phyloP scores from a whole-genome alignment of 495 filamentous ascomycete genomes.

The Tuber indicum region DNA sequence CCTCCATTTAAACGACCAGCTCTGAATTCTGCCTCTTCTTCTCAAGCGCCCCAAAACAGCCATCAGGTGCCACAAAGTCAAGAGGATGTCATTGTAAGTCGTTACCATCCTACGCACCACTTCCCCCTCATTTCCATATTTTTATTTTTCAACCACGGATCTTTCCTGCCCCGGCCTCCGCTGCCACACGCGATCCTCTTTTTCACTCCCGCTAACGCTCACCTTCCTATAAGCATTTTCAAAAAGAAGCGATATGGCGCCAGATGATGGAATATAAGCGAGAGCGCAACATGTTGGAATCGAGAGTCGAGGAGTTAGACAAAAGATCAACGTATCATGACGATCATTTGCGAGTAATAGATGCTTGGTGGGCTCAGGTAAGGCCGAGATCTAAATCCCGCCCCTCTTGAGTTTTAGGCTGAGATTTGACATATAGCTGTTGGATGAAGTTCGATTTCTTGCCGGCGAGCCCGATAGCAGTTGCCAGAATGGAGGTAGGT shows the following conservation, averaged over 20 bases:
- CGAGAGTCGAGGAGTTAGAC: constrained; percentile 64
- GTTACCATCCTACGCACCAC: constrained; percentile 12
- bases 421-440: constrained; percentile 54
- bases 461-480: constrained; percentile 48
- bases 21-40: constrained; percentile 38
- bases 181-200: background rate
- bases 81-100: constrained; percentile 43
- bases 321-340: constrained; percentile 74
- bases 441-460: constrained; percentile 77
- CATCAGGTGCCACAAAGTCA: constrained; percentile 42
- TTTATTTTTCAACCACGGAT: background rate
- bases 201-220: constrained; percentile 25
- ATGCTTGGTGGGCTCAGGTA: constrained; percentile 90
- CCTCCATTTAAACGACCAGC: constrained; percentile 42
- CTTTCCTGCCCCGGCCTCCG: background rate
- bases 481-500: constrained; percentile 54
- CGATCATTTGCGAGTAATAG: constrained; percentile 81
- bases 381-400: constrained; percentile 29
- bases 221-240: constrained; percentile 61
- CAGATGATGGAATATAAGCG: constrained; percentile 97
- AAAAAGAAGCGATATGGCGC: constrained; percentile 94
- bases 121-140: constrained; percentile 10
- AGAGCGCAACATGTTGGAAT: constrained; percentile 70
- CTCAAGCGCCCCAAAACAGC: constrained; percentile 31
- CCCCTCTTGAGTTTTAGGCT: constrained; percentile 34